phyloP scores from a whole-genome alignment of 1,284 basidiomycete genomes.

The Omphalotus olearius region DNA sequence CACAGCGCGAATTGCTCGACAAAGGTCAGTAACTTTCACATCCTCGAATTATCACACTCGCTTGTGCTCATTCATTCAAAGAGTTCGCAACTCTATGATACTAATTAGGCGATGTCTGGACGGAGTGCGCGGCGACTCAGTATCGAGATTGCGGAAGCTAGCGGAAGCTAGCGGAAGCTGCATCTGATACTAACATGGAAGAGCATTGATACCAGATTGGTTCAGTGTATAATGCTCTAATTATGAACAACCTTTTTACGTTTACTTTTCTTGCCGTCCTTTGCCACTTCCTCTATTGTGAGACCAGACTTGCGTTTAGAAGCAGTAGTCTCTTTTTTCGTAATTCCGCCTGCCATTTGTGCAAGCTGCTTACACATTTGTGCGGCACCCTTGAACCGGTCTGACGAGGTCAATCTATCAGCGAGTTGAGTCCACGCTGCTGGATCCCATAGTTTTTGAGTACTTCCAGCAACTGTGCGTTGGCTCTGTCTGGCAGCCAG shows the following conservation, averaged over 20 bases:
- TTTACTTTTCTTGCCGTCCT: constrained; percentile 37
- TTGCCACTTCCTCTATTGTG: constrained; percentile 16
- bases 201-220: too few species aligned
- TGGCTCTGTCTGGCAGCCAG: constrained; percentile 64
- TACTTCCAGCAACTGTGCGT: constrained; percentile 28
- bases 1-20: constrained; percentile 43
- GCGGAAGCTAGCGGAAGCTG: too few species aligned
- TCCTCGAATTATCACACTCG: neutral
- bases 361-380: constrained; percentile 15
- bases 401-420: constrained; percentile 27
- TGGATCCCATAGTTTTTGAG: constrained; percentile 30
- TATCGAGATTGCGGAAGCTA: too few species aligned
- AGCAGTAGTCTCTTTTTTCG: constrained; percentile 10
- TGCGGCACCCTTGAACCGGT: constrained; percentile 30
- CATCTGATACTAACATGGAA: too few species aligned
- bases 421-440: constrained; percentile 32
- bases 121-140: too few species aligned
- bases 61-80: neutral
- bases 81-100: constrained; percentile 1
- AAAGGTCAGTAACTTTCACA: constrained; percentile 33
- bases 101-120: neutral
- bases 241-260: constrained; percentile 44
- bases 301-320: constrained; percentile 37
- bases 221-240: too few species aligned
- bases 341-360: constrained; percentile 15